Percentiles rank a stretch among this genome's conserved stretches.
Evolutionary conservation across 2,329 filamentous ascomycete species (phyloP).

Genomic region (Seiridium unicorne): DNA sequence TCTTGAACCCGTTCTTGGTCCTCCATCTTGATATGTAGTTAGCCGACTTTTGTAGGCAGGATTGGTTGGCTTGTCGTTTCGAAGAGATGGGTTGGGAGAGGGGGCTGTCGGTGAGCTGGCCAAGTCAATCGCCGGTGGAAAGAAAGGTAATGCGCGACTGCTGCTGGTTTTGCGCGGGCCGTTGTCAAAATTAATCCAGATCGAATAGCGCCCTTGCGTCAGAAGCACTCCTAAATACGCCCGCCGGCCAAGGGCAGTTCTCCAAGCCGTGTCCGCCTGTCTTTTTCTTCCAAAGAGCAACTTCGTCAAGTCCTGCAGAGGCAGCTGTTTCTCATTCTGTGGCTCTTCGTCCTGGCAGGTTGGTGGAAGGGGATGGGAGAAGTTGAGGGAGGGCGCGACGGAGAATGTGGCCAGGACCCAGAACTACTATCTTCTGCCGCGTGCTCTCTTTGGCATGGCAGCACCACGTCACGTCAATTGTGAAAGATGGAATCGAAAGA

Average conservation of each 20-base stretch:
- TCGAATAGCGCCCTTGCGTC: neutral
- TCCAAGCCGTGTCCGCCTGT: neutral
- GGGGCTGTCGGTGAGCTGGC: neutral
- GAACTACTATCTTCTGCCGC: neutral
- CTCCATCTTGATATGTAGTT: slow-evolving; percentile 21
- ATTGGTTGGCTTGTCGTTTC: neutral
- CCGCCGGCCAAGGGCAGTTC: neutral
- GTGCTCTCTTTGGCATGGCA: neutral
- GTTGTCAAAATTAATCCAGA: neutral
- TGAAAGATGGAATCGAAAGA: neutral
- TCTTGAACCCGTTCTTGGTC: slow-evolving; percentile 27
- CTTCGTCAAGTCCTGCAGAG: neutral
- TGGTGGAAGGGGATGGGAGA: neutral
- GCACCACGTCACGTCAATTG: neutral
- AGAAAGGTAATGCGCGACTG: neutral
- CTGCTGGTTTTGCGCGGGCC: neutral
- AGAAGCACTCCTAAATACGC: neutral
- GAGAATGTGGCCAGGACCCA: neutral
- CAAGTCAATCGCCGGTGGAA: neutral
- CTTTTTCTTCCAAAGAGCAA: neutral
- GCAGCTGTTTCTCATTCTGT: too few relatives aligned
- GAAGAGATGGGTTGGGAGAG: neutral
- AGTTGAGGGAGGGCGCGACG: neutral
- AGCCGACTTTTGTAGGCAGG: neutral
- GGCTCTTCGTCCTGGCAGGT: neutral